phyloP scores from a whole-genome alignment of 2,329 filamentous ascomycete species.

The Pseudogymnoascus sp. region DNA sequence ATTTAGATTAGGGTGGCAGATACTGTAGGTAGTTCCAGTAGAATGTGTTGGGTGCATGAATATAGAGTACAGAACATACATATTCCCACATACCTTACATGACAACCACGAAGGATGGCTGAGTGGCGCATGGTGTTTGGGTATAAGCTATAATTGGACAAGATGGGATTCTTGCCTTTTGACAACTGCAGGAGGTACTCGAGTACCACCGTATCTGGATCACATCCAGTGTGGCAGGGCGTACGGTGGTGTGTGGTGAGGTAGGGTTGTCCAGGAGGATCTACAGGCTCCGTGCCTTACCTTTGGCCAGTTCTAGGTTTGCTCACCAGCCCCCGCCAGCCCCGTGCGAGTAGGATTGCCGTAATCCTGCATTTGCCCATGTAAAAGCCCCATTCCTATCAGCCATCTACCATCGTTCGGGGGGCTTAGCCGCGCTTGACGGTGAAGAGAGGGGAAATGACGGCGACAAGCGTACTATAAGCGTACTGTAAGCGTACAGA shows the following conservation, averaged over 20 bases:
- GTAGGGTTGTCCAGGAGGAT: not conserved
- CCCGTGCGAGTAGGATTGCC: not conserved
- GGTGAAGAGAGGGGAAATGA: not conserved
- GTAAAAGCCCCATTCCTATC: not conserved
- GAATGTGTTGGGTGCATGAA: not conserved
- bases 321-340: not conserved
- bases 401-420: not conserved
- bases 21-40: not conserved
- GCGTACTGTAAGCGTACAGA: not conserved
- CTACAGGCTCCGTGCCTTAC: not conserved
- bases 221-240: not conserved
- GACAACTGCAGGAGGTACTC: not conserved
- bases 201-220: not conserved
- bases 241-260: not conserved
- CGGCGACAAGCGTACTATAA: not conserved
- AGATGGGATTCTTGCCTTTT: not conserved
- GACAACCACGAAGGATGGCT: not conserved
- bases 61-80: not conserved
- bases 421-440: constrained; percentile 7
- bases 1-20: not conserved
- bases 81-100: not conserved
- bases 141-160: constrained; percentile 1
- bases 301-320: not conserved
- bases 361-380: not conserved
- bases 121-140: constrained; percentile 2